phyloP scores from a whole-genome alignment of 768 basidiomycete genomes.

The Leccinum aurantiacum region DNA sequence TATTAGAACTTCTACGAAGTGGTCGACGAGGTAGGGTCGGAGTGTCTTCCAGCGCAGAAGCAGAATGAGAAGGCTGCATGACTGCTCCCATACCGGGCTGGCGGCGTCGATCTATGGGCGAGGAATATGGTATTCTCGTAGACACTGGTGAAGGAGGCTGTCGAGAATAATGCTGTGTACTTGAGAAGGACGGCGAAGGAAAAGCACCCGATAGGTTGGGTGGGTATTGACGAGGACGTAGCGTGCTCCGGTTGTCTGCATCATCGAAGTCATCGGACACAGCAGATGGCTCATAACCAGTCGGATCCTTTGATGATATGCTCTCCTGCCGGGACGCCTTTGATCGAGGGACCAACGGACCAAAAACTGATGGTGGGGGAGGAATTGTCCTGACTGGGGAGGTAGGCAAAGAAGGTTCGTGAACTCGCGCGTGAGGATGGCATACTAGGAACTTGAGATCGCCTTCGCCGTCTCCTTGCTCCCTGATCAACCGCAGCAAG shows the following conservation, averaged over 20 bases:
- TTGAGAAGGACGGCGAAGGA: conserved; percentile 35
- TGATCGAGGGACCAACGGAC: conserved; percentile 51
- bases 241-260: conserved; percentile 48
- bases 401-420: conserved; percentile 45
- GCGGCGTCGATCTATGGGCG: conserved; percentile 28
- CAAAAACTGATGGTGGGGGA: conserved; percentile 48
- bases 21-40: conserved; percentile 26
- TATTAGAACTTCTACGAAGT: conserved; percentile 29
- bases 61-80: conserved; percentile 29
- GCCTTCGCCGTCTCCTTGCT: conserved; percentile 61
- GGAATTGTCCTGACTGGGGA: conserved; percentile 48
- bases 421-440: conserved; percentile 59
- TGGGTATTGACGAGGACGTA: conserved; percentile 39
- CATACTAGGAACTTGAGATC: conserved; percentile 84
- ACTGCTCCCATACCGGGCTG: conserved; percentile 21
- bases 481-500: conserved; percentile 69
- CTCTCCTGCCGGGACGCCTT: conserved; percentile 61
- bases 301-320: conserved; percentile 62
- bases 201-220: conserved; percentile 32
- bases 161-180: conserved; percentile 38
- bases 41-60: conserved; percentile 34
- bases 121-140: conserved; percentile 24
- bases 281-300: conserved; percentile 66
- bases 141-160: conserved; percentile 39
- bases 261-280: conserved; percentile 60